Base-by-base conservation (phyloP, 2,329 filamentous ascomycete genomes). In the Phialophora expanda region DNA sequence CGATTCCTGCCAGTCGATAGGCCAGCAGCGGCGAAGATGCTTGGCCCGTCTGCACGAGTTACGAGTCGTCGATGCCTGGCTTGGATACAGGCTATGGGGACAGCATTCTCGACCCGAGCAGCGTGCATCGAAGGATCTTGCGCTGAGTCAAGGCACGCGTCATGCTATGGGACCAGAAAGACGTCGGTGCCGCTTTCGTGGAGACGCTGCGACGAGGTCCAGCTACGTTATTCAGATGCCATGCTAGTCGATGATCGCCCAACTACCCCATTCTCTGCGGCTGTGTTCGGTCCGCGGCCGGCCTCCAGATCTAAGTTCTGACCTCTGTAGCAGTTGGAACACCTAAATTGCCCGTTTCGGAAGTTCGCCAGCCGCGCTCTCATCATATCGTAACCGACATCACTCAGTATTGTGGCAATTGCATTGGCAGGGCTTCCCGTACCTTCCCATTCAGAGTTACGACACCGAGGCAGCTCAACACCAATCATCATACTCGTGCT, bases 241-340 rank as follows among this genome's bases (percentile, higher is more conserved):
- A n/a, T n/a, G 38, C 17, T 41, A 7, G 30, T 4, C 9, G 11
- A 30, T 22, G 53, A 30, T 55, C 50, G 58, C 22, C 46, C 57
- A 51, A 8, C 44, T 41, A 8, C 46, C 20, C 58, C 48, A 53
- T 61, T 61, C 7, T 38, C 32, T 41, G 4, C 58, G 58, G 34
- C 30, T 4, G 53, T 41, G 30, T 53, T 24, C 57, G 57, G 48
- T 44, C 58, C 48, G 30, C 48, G 58, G 46, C 48, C n/a, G 58
- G 9, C 30, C 20, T 54, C 57, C 57, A 44, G 38, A 61, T 32
- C 56, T 61, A 28, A 48, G 48, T 61, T 24, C 58, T 54, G 28
- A 61, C 34, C n/a, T 26, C 41, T 4, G n/a, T 7, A 55, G 17
- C 26, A 26, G 12, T 32, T 17, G 11, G 1, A 28, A 30, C 14